Evolutionary conservation across 1,139 yeast genomes (phyloP), one percentile per base, ranked within the genome.

Genomic region (Geotrichum fermentans): DNA sequence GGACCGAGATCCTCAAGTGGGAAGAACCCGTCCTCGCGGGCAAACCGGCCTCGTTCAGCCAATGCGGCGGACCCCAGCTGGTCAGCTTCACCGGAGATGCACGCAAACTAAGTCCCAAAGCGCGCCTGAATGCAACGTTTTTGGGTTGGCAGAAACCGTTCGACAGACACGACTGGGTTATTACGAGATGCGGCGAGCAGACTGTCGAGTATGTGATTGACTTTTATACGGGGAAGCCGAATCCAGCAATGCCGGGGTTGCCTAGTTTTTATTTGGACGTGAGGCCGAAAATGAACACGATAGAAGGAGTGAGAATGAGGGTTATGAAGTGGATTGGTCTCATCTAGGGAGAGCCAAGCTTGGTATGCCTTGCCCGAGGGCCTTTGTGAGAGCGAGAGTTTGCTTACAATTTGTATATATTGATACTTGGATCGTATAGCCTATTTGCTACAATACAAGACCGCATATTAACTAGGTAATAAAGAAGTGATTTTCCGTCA

Each of bases 131-230:
- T 58, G 70, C 77, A 57, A 62, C 85, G 30, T 61, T 66, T 21
- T 61, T 52, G 88, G 73, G 96, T 0, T 74, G 77, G 54, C 80
- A 79, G 47, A 77, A 77, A 55, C 98, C 98, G 0, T 92, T 92
- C 69, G 98, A 92, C 68, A 77, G 98, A 60, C 98, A 92, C 64
- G 98, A 92, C 68, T 92, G 98, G 98, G 72, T 77, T 11, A 76
- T 92, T n/a, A 82, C 85, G 61, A 73, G 97, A 48, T 87, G 97
- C 66, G 97, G 97, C 1, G 37, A 42, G 5, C 35, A 47, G 14
- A 76, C 77, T 49, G 77, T 92, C 16, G 96, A 89, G 49, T 92
- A 92, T 60, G 97, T 92, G 40, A 90, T 92, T 62, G 98, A 92
- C 65, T 92, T 88, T 64, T 92, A 92, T 66, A 69, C 83, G 13